Conservation (phyloP, 441 rosid genomes). For the Adansonia rubrostipa region DNA sequence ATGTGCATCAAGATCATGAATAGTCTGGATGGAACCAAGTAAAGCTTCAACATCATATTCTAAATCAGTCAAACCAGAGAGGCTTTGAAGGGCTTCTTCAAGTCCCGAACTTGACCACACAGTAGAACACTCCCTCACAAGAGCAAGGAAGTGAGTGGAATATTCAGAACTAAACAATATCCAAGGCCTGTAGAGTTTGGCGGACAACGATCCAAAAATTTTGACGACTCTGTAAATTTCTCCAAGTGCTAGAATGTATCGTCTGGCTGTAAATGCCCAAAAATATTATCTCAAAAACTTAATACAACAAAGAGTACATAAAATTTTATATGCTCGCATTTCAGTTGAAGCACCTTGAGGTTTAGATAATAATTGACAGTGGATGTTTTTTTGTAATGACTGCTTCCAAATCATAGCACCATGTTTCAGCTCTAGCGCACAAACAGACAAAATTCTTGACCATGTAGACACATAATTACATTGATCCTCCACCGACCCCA, state of each 20-base stretch:
- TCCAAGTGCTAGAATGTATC: conserved; percentile 61
- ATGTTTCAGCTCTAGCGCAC: conserved; percentile 66
- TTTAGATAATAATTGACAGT: conserved; percentile 42
- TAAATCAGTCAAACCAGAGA: conserved; percentile 44
- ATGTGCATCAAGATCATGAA: conserved; percentile 44
- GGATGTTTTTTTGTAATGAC: conserved; percentile 45
- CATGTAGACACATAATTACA: conserved; percentile 54
- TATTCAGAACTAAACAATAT: conserved; percentile 44
- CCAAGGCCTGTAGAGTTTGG: conserved; percentile 72
- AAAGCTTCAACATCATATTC: conserved; percentile 38
- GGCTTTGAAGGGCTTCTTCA: conserved; percentile 52
- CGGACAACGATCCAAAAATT: conserved; percentile 55
- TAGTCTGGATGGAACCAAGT: conserved; percentile 45
- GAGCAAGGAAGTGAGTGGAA: conserved; percentile 35
- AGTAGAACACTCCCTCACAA: conserved; percentile 54
- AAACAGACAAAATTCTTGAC: conserved; percentile 54
- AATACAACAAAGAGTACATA: background rate
- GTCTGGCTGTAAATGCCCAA: conserved; percentile 48
- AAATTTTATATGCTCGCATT: background rate
- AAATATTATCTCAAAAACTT: conserved; percentile 2
- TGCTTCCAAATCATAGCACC: conserved; percentile 71
- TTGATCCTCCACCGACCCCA: conserved; percentile 55
- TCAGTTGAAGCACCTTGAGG: conserved; percentile 50
- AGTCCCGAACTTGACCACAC: conserved; percentile 75
- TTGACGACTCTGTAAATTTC: conserved; percentile 68